Percentiles rank a stretch among this genome's conserved stretches.
phyloP scores from a whole-genome alignment of 768 basidiomycete genomes.

The Lactarius akahatsu region DNA sequence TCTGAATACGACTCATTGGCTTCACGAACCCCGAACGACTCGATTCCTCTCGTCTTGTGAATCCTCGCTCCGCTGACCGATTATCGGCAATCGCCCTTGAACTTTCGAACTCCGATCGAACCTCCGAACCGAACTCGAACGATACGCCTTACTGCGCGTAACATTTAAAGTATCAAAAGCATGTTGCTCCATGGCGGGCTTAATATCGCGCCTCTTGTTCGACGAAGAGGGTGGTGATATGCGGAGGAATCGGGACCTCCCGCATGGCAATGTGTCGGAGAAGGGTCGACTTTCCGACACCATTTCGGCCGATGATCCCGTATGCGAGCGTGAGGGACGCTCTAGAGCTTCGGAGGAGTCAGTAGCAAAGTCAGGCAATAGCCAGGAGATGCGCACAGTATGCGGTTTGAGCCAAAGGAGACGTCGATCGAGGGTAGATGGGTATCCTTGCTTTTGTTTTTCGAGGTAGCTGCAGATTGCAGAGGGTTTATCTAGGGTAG shows the following conservation, averaged over 20 bases:
- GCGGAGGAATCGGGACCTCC: conserved; percentile 88
- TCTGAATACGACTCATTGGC: no score
- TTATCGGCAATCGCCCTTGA: no score
- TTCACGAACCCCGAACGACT: no score
- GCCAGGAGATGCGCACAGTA: conserved; percentile 55
- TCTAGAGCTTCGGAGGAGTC: conserved; percentile 54
- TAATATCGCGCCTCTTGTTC: conserved; percentile 85
- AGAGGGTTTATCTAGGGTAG: conserved; percentile 79
- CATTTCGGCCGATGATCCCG: conserved; percentile 76
- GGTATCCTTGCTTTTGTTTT: conserved; percentile 97
- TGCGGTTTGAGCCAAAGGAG: conserved; percentile 92
- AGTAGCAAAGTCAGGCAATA: conserved; percentile 10
- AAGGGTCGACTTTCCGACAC: conserved; percentile 95
- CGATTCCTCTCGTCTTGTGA: no score
- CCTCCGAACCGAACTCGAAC: no score
- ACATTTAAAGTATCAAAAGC: background rate
- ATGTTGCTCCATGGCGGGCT: conserved; percentile 1
- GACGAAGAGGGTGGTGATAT: conserved; percentile 96
- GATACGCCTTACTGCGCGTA: no score
- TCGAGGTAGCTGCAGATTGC: conserved; percentile 66
- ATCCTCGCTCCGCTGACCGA: no score
- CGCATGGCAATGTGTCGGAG: conserved; percentile 92
- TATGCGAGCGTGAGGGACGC: conserved; percentile 85
- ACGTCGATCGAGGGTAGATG: conserved; percentile 95
- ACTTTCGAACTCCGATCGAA: no score